Evolutionary conservation across 2,329 filamentous ascomycete species (phyloP), one percentile per base, ranked within the genome.

Genomic region (Arthrobotrys sinensis): DNA sequence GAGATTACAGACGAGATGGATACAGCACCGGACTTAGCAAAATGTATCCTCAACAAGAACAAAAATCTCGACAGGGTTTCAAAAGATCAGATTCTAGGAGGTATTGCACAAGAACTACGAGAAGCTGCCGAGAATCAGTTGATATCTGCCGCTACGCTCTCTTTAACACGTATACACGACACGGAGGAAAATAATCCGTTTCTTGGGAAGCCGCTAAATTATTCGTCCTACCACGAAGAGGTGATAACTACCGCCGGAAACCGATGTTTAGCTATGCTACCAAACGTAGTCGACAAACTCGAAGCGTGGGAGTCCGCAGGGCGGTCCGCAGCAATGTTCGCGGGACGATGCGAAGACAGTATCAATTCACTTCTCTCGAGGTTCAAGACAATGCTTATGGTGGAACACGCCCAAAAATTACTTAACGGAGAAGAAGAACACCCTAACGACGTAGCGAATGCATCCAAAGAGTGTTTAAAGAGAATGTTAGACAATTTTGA

Each of bases 381-480:
- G 14, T 60, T 8, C 8, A 60, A 60, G 16, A 14, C 53, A 6
- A 60, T 60, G n/a, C 28, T 55, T 12, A 21, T 34, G 7, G 2
- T 43, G 36, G 32, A 60, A 43, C 40, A 60, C 19, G n/a, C 53
- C 12, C 53, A 60, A 40, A 43, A 24, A 43, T 24, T 16, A 4
- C 53, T 60, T n/a, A 10, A 24, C 4, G 19, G 53, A 3, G 34
- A 2, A 16, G 11, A 3, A 4, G 53, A 60, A 24, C n/a, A 43
- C 8, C 36, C 36, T 0, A 34, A 16, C 10, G 53, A 60, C 10
- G n/a, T 60, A 11, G n/a, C 11, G 21, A 43, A 40, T 4, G 36
- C 53, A 32, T 21, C 53, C 8, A 60, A 60, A 11, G 10, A 60
- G 53, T 60, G 53, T 60, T 21, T 43, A 10, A 36, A 43, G 11